Base-by-base conservation (phyloP, 345 rosid species). In the Boechera retrofracta region DNA sequence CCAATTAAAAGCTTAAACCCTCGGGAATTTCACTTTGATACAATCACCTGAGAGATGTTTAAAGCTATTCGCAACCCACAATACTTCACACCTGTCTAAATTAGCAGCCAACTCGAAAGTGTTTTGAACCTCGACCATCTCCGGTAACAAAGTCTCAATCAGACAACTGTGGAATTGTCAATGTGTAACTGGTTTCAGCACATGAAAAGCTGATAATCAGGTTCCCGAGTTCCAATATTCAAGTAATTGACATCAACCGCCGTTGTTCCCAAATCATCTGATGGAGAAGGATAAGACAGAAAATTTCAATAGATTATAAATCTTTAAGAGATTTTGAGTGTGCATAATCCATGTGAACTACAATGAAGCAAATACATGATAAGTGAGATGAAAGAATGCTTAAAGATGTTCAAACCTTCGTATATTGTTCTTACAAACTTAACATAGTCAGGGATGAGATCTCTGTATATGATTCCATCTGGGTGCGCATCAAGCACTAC, bases 401-500 rank as follows among this genome's bases (percentile, higher is more conserved):
- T 29, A 42, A 51, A 77, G 54, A 45, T 36, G 58, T 47, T 58
- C 81, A 68, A 44, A 94, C 98, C 98, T 94, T 94, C 97, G 10
- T 92, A 92, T 56, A 94, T 85, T 55, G 98, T 94, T 72, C 98
- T 89, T 1, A 64, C 95, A 52, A 82, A 57, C 9, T 85, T 51
- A 39, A 88, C 97, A 63, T 94, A 90, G 39, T 87, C 85, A 18
- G 98, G 93, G 58, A 94, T 81, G 77, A 94, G 77, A 84, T 94
- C 98, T 81, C 86, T 81, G 65, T 83, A 90, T 74, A 92, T 86
- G 67, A 94, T 88, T 82, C 98, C 97, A 39, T 75, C 92, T 0
- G 97, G 97, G 51, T 54, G 86, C 7, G 98, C 97, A 83, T 94
- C 97, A 82, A 92, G 79, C 76, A 89, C 97, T 55, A 94, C 92